Percentiles rank a stretch among this genome's conserved stretches.
phyloP scores from a whole-genome alignment of 352 stramenopile genomes.

The Phytophthora syringae region DNA sequence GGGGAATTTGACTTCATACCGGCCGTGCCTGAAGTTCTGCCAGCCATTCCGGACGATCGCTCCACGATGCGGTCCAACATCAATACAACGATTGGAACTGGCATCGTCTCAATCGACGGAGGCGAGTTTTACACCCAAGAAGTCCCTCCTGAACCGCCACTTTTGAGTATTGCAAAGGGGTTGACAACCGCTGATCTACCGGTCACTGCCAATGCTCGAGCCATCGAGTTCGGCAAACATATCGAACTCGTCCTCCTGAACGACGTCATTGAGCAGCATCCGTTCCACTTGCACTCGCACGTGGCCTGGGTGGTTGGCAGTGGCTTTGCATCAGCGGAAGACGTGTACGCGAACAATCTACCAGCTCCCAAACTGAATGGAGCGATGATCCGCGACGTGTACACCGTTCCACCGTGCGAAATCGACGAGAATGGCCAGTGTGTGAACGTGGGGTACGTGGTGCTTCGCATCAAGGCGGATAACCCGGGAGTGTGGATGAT shows the following conservation, averaged over 20 bases:
- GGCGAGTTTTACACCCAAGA: conserved; percentile 14
- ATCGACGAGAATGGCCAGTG: conserved; percentile 24
- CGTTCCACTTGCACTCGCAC: conserved; percentile 50
- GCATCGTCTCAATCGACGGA: conserved; percentile 19
- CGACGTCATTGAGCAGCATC: conserved; percentile 43
- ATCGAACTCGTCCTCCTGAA: conserved; percentile 39
- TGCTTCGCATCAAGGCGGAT: conserved; percentile 46
- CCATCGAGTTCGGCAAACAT: conserved; percentile 35
- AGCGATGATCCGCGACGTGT: conserved; percentile 38
- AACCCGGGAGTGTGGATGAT: conserved; percentile 47
- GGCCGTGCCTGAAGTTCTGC: conserved; percentile 3
- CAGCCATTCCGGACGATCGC: conserved; percentile 1
- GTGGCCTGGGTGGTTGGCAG: conserved; percentile 36
- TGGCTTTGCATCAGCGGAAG: conserved; percentile 27
- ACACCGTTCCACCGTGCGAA: conserved; percentile 36
- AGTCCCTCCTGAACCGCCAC: conserved; percentile 14
- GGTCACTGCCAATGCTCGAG: conserved; percentile 15
- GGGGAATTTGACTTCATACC: conserved; percentile 33
- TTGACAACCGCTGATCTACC: conserved; percentile 30
- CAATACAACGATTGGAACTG: conserved; percentile 11
- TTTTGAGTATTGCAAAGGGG: conserved; percentile 31
- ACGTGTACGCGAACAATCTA: conserved; percentile 23
- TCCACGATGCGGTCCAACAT: conserved; percentile 34
- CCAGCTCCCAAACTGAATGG: conserved; percentile 33
- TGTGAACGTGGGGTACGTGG: conserved; percentile 31